phyloP scores from a whole-genome alignment of 2,329 filamentous ascomycete species.

The Cordyceps farinosa region DNA sequence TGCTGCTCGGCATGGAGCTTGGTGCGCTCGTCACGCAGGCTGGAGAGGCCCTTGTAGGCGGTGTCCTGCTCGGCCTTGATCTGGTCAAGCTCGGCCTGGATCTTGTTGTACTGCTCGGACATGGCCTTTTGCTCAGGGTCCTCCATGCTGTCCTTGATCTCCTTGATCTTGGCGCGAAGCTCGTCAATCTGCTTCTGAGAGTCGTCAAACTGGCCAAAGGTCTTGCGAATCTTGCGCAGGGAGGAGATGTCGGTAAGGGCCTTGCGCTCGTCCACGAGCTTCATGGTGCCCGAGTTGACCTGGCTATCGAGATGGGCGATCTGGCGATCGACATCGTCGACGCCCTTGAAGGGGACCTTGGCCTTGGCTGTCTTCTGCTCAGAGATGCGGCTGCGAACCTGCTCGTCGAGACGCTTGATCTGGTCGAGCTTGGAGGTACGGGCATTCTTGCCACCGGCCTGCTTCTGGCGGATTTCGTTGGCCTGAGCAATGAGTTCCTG shows the following conservation, averaged over 20 bases:
- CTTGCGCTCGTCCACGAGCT: constrained; percentile 97
- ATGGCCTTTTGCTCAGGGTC: constrained; percentile 88
- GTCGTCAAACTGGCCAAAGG: constrained; percentile 79
- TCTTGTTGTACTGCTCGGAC: constrained; percentile 77
- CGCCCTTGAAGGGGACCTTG: constrained; percentile 79
- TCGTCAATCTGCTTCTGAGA: constrained; percentile 87
- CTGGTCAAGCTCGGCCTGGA: constrained; percentile 81
- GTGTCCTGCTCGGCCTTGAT: constrained; percentile 92
- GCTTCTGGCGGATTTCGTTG: constrained; percentile 79
- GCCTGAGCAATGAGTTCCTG: constrained; percentile 80
- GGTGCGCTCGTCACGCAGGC: constrained; percentile 79
- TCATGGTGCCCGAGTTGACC: constrained; percentile 87
- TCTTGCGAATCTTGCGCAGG: constrained; percentile 86
- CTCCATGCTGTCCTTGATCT: constrained; percentile 83
- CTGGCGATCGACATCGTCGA: constrained; percentile 81
- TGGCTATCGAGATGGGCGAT: constrained; percentile 78
- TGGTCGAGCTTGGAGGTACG: constrained; percentile 78
- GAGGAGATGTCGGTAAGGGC: constrained; percentile 76
- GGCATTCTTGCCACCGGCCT: constrained; percentile 80
- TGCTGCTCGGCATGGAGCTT: constrained; percentile 83
- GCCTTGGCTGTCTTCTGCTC: constrained; percentile 84
- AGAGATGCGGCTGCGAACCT: constrained; percentile 76
- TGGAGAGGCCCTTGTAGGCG: constrained; percentile 82
- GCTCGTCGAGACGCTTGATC: constrained; percentile 87
- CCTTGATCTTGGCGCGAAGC: constrained; percentile 80